A percentile compares a stretch with the other conserved stretches of the same genome.
Evolutionary conservation across 2,329 filamentous ascomycete genomes (phyloP).

Genomic region (Penicillium sp.): DNA sequence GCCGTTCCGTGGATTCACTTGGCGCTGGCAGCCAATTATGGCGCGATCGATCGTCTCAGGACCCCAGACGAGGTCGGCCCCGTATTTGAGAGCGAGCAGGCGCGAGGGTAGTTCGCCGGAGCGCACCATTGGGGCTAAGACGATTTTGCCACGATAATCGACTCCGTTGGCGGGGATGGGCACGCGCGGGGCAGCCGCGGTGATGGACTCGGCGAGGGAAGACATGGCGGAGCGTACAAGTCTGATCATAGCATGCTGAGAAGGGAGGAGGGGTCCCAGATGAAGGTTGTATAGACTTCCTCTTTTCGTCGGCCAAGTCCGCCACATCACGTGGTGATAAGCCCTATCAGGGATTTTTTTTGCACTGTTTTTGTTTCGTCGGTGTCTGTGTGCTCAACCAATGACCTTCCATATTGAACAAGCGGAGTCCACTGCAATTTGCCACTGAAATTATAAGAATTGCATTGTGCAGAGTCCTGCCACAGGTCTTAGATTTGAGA

Average conservation of each 20-base stretch:
- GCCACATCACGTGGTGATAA: slow-evolving; percentile 25
- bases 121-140: slow-evolving; percentile 95
- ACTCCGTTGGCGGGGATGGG: slow-evolving; percentile 85
- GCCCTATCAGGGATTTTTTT: slow-evolving; percentile 9
- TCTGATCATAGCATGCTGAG: slow-evolving; percentile 41
- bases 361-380: neutral
- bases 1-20: slow-evolving; percentile 69
- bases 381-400: neutral
- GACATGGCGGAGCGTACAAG: slow-evolving; percentile 57
- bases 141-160: slow-evolving; percentile 89
- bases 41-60: slow-evolving; percentile 92
- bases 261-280: slow-evolving; percentile 1
- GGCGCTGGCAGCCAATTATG: slow-evolving; percentile 81
- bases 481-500: neutral
- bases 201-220: slow-evolving; percentile 31
- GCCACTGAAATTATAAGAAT: neutral
- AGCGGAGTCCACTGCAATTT: neutral
- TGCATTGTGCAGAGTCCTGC: neutral
- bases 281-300: slow-evolving; percentile 9
- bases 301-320: slow-evolving; percentile 8
- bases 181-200: slow-evolving; percentile 58
- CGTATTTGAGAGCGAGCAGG: slow-evolving; percentile 85
- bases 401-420: neutral
- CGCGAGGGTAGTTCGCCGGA: slow-evolving; percentile 94
- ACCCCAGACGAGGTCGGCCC: slow-evolving; percentile 95